Percentiles rank a stretch among this genome's conserved stretches.
phyloP scores from a whole-genome alignment of 108 stramenopile species.

The Ochromonas danica region DNA sequence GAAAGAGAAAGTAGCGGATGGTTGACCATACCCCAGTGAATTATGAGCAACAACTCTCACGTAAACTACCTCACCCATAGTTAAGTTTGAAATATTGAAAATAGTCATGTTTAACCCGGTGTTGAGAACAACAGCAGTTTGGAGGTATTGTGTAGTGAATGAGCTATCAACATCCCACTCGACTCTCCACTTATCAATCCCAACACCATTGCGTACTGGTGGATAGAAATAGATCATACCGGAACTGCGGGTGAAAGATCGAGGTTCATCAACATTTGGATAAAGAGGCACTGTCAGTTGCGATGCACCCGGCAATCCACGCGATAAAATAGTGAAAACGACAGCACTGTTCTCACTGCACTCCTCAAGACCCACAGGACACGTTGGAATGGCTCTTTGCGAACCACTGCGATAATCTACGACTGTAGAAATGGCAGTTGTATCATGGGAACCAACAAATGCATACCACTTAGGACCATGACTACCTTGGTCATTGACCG shows the following conservation, averaged over 20 bases:
- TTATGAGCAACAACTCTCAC: slow-evolving; percentile 27
- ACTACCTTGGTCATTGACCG: slow-evolving; percentile 28
- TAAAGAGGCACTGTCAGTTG: slow-evolving; percentile 2
- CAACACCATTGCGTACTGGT: slow-evolving; percentile 18
- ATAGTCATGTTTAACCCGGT: slow-evolving; percentile 21
- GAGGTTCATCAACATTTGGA: slow-evolving; percentile 21
- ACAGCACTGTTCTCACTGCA: neutral
- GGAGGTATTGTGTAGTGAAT: neutral
- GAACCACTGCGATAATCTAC: slow-evolving; percentile 1
- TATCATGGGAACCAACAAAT: slow-evolving; percentile 3
- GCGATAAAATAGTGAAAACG: neutral
- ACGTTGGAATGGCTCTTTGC: slow-evolving; percentile 18
- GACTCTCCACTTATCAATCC: slow-evolving; percentile 32
- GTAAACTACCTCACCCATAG: slow-evolving; percentile 3
- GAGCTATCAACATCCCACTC: slow-evolving; percentile 11
- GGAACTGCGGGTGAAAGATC: slow-evolving; percentile 30
- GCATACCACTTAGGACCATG: slow-evolving; percentile 10
- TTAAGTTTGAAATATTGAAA: slow-evolving; percentile 44
- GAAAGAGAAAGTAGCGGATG: slow-evolving; percentile 6
- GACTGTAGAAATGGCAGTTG: slow-evolving; percentile 8
- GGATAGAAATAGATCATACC: slow-evolving; percentile 26
- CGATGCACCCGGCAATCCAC: slow-evolving; percentile 28
- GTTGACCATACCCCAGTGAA: slow-evolving; percentile 6
- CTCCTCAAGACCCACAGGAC: slow-evolving; percentile 17
- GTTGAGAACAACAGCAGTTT: neutral